phyloP scores from a whole-genome alignment of 345 rosid species.

The Cardiospermum halicacabum region DNA sequence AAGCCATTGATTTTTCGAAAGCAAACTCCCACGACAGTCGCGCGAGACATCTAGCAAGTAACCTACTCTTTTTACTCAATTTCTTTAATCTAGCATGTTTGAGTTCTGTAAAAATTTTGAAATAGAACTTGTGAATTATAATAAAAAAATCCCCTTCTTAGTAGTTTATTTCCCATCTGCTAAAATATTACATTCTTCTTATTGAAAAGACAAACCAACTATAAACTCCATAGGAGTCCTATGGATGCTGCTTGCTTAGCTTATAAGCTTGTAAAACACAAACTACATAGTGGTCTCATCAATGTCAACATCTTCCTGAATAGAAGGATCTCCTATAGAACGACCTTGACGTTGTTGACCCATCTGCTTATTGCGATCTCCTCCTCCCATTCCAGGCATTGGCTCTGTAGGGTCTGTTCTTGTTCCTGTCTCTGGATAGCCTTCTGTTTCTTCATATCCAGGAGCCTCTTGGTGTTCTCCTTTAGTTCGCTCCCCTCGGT shows the following conservation, averaged over 20 bases:
- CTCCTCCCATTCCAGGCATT: neutral
- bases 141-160: no score
- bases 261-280: neutral
- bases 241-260: neutral
- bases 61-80: neutral
- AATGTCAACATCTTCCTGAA: neutral
- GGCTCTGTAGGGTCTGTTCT: neutral
- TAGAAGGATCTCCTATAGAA: neutral
- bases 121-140: no score
- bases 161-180: neutral
- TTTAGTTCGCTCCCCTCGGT: constrained; percentile 3
- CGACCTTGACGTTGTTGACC: neutral
- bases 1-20: constrained; percentile 41
- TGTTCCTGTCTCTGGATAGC: no score
- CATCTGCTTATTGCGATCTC: neutral
- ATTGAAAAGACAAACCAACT: neutral
- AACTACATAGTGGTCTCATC: neutral
- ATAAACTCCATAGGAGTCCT: neutral
- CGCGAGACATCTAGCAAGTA: neutral
- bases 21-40: neutral
- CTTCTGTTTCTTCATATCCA: neutral
- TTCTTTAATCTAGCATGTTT: neutral
- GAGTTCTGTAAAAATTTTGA: neutral
- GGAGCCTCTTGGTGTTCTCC: neutral
- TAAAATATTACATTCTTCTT: no score